phyloP scores from a whole-genome alignment of 1,284 basidiomycete genomes.

The Cryptococcus sp. region DNA sequence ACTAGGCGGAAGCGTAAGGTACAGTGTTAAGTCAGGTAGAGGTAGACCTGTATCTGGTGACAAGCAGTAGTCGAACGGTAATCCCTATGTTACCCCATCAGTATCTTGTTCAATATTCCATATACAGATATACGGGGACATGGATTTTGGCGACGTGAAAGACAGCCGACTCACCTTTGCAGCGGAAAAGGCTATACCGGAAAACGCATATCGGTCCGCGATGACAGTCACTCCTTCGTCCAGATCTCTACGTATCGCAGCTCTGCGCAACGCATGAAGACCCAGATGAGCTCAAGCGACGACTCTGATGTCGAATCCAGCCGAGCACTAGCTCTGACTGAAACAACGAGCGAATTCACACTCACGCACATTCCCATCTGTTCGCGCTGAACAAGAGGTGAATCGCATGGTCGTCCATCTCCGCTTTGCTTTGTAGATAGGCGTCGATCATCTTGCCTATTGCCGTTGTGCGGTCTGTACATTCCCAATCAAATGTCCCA shows the following conservation, averaged over 20 bases:
- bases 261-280: slow-evolving; percentile 53
- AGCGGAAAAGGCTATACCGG: slow-evolving; percentile 90
- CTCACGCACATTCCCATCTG: slow-evolving; percentile 90
- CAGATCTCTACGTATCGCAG: slow-evolving; percentile 65
- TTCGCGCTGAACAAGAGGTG: slow-evolving; percentile 97
- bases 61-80: slow-evolving; percentile 73
- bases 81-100: slow-evolving; percentile 47
- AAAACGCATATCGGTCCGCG: slow-evolving; percentile 95
- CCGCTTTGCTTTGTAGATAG: slow-evolving; percentile 79
- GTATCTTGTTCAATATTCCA: slow-evolving; percentile 23
- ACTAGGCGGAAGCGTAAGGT: slow-evolving; percentile 78
- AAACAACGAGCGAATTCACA: slow-evolving; percentile 20
- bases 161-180: slow-evolving; percentile 63
- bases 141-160: slow-evolving; percentile 49
- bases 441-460: slow-evolving; percentile 93
- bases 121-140: background rate
- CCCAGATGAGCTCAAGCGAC: no score
- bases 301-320: no score
- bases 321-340: no score
- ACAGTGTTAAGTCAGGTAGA: slow-evolving; percentile 82
- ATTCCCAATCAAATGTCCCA: background rate
- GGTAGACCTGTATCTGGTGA: slow-evolving; percentile 83
- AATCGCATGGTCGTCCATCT: slow-evolving; percentile 87
- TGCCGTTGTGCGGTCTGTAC: slow-evolving; percentile 80
- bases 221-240: slow-evolving; percentile 71